phyloP scores from a whole-genome alignment of 805 yeast species.

The Myxozyma geophila region DNA sequence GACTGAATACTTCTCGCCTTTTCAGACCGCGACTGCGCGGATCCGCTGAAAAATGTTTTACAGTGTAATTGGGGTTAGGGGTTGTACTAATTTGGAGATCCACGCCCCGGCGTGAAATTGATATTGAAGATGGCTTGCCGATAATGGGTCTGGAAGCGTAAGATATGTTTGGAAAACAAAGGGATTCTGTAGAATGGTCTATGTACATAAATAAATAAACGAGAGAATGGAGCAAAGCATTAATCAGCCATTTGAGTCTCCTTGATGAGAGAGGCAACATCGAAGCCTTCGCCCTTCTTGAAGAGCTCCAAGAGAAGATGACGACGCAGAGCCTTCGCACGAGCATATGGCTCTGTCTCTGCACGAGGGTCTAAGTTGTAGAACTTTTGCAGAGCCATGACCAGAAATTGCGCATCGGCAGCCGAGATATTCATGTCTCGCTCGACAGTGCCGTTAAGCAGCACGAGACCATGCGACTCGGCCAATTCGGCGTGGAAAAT shows the following conservation, averaged over 20 bases:
- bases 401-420: slow-evolving; percentile 77
- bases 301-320: slow-evolving; percentile 63
- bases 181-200: slow-evolving; percentile 1
- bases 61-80: background rate
- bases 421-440: slow-evolving; percentile 62
- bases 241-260: slow-evolving; percentile 75
- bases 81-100: background rate
- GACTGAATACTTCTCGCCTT: background rate
- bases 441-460: slow-evolving; percentile 88
- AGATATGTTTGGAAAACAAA: too few species aligned
- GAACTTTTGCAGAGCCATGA: slow-evolving; percentile 78
- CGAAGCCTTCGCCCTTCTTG: slow-evolving; percentile 71
- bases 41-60: background rate
- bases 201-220: slow-evolving; percentile 10
- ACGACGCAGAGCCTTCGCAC: slow-evolving; percentile 53
- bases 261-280: slow-evolving; percentile 66
- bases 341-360: slow-evolving; percentile 60
- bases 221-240: background rate
- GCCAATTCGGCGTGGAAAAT: slow-evolving; percentile 81
- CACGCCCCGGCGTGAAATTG: too few species aligned
- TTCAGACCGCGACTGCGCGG: background rate
- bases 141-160: too few species aligned
- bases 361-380: slow-evolving; percentile 50
- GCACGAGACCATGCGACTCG: slow-evolving; percentile 61
- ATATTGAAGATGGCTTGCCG: too few species aligned